These are phyloP conservation scores for Chrysanthemum makinoi DNA, from an alignment of 129 eudicot genomes.

Conservation along the genomic window DNA sequence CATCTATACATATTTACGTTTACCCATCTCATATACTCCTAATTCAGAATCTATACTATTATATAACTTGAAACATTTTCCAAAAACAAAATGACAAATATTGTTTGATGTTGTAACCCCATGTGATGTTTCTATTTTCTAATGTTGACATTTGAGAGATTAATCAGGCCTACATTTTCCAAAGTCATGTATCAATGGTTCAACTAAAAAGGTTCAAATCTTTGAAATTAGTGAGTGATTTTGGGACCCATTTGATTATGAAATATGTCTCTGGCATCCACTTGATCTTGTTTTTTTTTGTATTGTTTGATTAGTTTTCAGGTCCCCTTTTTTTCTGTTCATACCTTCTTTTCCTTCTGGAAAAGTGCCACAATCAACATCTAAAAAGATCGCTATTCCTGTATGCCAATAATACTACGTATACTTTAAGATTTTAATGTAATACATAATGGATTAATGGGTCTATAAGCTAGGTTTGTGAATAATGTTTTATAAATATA, in stretches of 20 bases:
- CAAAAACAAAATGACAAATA: conserved; percentile 19
- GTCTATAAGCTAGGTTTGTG: not conserved
- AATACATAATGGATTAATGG: not conserved
- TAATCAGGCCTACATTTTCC: conserved; percentile 26
- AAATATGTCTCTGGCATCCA: conserved; percentile 34
- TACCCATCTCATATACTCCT: not conserved
- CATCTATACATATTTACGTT: not conserved
- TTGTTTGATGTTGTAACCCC: conserved; percentile 9
- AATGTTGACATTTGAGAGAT: conserved; percentile 27
- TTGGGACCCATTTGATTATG: conserved; percentile 34
- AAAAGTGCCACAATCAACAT: conserved; percentile 28
- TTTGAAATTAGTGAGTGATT: conserved; percentile 29
- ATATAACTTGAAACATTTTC: not conserved
- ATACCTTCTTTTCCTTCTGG: conserved; percentile 34
- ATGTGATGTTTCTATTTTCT: conserved; percentile 17
- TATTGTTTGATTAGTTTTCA: conserved; percentile 29
- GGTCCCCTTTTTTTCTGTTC: conserved; percentile 25
- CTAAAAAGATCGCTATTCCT: conserved; percentile 22
- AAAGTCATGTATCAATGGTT: conserved; percentile 23
- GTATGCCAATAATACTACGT: not conserved
- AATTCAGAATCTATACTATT: not conserved
- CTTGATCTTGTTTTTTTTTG: conserved; percentile 26
- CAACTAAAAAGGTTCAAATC: conserved; percentile 23
- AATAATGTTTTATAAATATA: not conserved
- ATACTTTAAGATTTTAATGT: not conserved